phyloP scores from a whole-genome alignment of 805 yeast genomes.

The Saturnispora mendoncae region DNA sequence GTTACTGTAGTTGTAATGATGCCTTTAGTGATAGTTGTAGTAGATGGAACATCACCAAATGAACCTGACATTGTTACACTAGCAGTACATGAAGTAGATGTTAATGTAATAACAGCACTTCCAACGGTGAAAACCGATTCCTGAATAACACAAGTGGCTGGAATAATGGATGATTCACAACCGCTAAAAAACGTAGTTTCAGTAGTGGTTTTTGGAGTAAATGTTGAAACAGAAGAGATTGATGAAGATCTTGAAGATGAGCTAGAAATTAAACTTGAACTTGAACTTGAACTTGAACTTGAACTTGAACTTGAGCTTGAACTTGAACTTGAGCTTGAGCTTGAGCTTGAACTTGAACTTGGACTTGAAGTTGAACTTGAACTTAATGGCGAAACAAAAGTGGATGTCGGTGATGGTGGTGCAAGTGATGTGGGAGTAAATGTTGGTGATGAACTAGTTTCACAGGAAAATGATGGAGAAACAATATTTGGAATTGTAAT shows the following conservation, averaged over 20 bases:
- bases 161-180: neutral
- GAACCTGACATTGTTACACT: neutral
- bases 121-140: neutral
- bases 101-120: neutral
- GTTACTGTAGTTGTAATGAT: neutral
- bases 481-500: conserved; percentile 4
- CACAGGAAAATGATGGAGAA: neutral
- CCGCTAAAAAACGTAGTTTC: conserved; percentile 1
- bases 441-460: neutral
- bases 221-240: neutral
- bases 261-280: neutral
- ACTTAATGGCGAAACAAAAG: neutral
- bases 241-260: neutral
- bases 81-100: conserved; percentile 6
- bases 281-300: neutral
- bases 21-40: neutral
- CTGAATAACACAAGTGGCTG: neutral
- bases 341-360: too few relatives aligned
- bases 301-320: neutral
- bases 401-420: neutral
- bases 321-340: neutral
- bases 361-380: neutral
- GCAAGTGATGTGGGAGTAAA: neutral
- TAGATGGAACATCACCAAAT: neutral
- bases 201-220: conserved; percentile 3